Base-by-base conservation (phyloP, 208 protist species). In the Leishmania aethiopica region DNA sequence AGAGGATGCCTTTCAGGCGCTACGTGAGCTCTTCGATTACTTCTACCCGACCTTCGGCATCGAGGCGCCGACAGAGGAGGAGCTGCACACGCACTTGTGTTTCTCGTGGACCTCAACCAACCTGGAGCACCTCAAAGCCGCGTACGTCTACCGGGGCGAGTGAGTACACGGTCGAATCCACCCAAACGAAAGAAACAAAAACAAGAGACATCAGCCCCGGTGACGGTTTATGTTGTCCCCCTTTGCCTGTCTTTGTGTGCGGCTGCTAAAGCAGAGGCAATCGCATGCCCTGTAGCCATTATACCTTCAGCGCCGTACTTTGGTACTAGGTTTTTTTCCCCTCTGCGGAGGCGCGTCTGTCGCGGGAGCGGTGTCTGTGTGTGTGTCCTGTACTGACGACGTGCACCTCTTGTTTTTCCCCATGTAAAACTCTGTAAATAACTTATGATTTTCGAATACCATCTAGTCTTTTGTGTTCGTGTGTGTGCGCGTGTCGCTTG, bases 1-100 rank as follows among this genome's bases (percentile, higher is more conserved):
- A 35, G 84, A 93, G 17, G 92, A 91, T 53, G 92, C 92, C 0
- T 82, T 88, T 15, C 53, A 57, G 6, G 93, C 91, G 25, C 77
- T 97, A 81, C 49, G 80, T 42, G 83, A 91, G 49, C 88, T 97
- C 4, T 90, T 97, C 77, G 81, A 84, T 1, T 70, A 92, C n/a
- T 97, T 91, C 77, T 78, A 85, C 22, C 86, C 91, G 1, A 80
- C 42, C n/a, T 96, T 95, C 70, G 90, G 93, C 59, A 75, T 93
- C 17, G 85, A 85, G 3, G 45, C 78, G 0, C 86, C 86, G 3
- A 82, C 86, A 4, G 85, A 81, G 51, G 89, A 92, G 79, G 91
- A 92, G 75, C 84, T 90, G 25, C 55, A 47, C 13, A 84, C 59
- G 8, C 87, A 90, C 62, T 51, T 90, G 55, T 73, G 88, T 25